These are phyloP conservation scores for Anthracocystis panici-leucophaei DNA, from an alignment of 1,284 basidiomycete genomes.

Conservation along the genomic window DNA sequence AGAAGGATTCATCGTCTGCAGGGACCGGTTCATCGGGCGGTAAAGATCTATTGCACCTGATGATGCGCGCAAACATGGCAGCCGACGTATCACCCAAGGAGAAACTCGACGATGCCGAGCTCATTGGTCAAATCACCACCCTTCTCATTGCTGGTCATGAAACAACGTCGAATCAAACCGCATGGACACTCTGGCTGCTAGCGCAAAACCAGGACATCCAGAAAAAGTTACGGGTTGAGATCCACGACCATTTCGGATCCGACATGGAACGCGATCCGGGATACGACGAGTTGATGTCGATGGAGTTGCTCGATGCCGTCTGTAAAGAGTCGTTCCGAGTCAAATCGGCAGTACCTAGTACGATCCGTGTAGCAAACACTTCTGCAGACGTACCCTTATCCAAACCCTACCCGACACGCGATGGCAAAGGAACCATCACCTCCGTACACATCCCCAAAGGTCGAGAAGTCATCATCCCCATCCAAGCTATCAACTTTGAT, in stretches of 20 bases:
- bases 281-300: conserved; percentile 56
- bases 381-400: conserved; percentile 58
- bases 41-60: conserved; percentile 63
- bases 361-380: conserved; percentile 46
- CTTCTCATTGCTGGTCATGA: conserved; percentile 67
- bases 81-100: conserved; percentile 49
- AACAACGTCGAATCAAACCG: conserved; percentile 61
- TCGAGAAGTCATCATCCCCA: conserved; percentile 54
- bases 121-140: conserved; percentile 63
- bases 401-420: conserved; percentile 41
- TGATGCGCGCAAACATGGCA: conserved; percentile 66
- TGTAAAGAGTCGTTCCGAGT: conserved; percentile 60
- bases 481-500: conserved; percentile 50
- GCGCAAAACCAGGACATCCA: conserved; percentile 48
- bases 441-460: conserved; percentile 53
- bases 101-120: conserved; percentile 57
- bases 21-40: conserved; percentile 12
- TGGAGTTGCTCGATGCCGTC: conserved; percentile 60
- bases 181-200: conserved; percentile 61
- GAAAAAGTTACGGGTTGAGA: conserved; percentile 55
- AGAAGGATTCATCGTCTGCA: conserved; percentile 16
- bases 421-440: conserved; percentile 50
- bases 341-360: conserved; percentile 53
- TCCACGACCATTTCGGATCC: conserved; percentile 47
- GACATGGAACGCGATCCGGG: conserved; percentile 44